Percentiles rank a stretch among this genome's conserved stretches.
Conservation (phyloP, 2,329 filamentous ascomycete genomes). For the Microdochium trichocladiopsis region DNA sequence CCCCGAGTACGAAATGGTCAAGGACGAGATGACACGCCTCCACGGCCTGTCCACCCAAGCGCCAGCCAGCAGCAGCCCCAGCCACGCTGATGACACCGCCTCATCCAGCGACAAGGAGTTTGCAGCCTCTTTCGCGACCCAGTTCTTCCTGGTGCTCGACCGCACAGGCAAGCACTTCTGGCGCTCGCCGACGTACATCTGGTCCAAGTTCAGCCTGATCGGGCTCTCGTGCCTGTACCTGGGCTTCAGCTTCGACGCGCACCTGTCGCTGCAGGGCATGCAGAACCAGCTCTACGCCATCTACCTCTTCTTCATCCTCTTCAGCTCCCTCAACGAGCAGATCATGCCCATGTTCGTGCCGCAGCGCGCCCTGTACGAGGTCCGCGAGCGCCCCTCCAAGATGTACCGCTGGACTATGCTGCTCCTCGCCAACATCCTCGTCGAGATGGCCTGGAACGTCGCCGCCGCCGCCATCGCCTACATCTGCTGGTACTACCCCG, state of each 20-base stretch:
- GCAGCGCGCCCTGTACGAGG: conserved; percentile 69
- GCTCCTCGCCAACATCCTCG: conserved; percentile 62
- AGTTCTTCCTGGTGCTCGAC: conserved; percentile 57
- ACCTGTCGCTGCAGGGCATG: conserved; percentile 56
- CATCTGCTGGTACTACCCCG: conserved; percentile 62
- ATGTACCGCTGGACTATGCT: conserved; percentile 72
- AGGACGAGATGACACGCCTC: conserved; percentile 6
- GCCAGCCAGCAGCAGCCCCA: no score
- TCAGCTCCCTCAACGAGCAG: conserved; percentile 62
- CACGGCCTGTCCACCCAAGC: conserved; percentile 2
- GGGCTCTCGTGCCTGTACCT: conserved; percentile 63
- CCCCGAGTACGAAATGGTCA: conserved; percentile 29
- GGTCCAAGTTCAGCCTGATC: conserved; percentile 65
- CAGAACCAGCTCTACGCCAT: conserved; percentile 69
- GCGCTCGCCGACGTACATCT: conserved; percentile 72
- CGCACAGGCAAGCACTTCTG: conserved; percentile 81
- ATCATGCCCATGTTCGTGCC: conserved; percentile 73
- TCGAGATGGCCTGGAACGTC: conserved; percentile 67
- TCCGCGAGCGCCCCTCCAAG: conserved; percentile 67
- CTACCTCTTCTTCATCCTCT: conserved; percentile 72
- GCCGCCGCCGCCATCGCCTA: conserved; percentile 57
- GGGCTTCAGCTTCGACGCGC: conserved; percentile 25
- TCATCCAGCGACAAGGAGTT: conserved; percentile 54
- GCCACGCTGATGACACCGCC: neutral
- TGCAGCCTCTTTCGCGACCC: conserved; percentile 63